A percentile compares a stretch with the other conserved stretches of the same genome.
These are phyloP conservation scores for Didymellaceae sp. DNA, from an alignment of 2,329 filamentous ascomycete species.

Conservation along the genomic window DNA sequence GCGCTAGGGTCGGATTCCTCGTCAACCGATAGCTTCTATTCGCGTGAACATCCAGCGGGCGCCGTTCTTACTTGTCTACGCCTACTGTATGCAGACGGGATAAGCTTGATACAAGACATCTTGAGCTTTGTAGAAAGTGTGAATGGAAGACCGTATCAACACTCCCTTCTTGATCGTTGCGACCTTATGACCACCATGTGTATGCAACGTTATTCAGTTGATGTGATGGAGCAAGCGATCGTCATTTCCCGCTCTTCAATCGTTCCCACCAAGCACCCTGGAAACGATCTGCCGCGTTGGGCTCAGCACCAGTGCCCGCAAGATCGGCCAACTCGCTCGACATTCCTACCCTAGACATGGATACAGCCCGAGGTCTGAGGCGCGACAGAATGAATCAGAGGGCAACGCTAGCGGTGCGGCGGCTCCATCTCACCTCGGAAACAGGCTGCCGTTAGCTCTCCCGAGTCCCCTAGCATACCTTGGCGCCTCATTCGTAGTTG, in stretches of 20 bases:
- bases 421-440: neutral
- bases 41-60: neutral
- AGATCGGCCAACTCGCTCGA: neutral
- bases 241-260: neutral
- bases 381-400: neutral
- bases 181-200: neutral
- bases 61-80: neutral
- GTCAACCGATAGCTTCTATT: neutral
- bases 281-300: neutral
- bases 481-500: neutral
- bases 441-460: neutral
- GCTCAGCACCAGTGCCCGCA: neutral
- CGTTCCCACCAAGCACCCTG: neutral
- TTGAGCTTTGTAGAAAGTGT: neutral
- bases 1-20: neutral
- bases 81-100: neutral
- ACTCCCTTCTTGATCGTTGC: neutral
- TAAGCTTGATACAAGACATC: neutral
- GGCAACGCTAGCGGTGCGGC: neutral
- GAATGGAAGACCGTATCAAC: neutral
- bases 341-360: neutral
- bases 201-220: neutral
- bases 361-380: neutral
- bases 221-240: neutral
- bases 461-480: neutral